phyloP scores from a whole-genome alignment of 345 rosid species.

The Cochlearia excelsa region DNA sequence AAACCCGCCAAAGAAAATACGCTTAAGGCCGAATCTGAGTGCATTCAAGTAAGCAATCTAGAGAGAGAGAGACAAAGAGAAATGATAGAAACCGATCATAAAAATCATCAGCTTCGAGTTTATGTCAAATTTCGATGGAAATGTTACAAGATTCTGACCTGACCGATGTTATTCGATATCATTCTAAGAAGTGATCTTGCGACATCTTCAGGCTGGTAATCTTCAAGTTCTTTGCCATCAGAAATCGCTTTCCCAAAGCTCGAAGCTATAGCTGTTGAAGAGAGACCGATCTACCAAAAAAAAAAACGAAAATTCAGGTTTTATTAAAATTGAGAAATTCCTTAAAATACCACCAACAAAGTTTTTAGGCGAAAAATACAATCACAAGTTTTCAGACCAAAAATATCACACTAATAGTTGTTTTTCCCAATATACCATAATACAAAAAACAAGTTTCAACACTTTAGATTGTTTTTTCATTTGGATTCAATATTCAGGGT shows the following conservation, averaged over 20 bases:
- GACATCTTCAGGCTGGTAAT: conserved; percentile 69
- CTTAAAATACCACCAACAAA: too few species aligned
- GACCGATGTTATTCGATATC: conserved; percentile 85
- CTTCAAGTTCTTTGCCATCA: conserved; percentile 64
- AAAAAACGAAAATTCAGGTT: neutral
- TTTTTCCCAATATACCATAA: too few species aligned
- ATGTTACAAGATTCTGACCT: conserved; percentile 44
- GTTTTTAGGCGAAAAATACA: too few species aligned
- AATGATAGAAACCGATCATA: neutral
- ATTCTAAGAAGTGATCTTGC: conserved; percentile 73
- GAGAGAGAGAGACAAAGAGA: neutral
- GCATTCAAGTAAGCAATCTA: conserved; percentile 84
- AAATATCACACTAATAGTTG: too few species aligned
- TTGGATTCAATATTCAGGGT: too few species aligned
- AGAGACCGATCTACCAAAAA: conserved; percentile 62
- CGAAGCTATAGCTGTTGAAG: conserved; percentile 73
- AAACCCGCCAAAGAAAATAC: conserved; percentile 77
- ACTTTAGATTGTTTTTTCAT: too few species aligned
- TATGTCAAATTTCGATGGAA: neutral
- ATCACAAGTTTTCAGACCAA: too few species aligned
- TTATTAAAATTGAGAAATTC: neutral
- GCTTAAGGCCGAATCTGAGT: conserved; percentile 75
- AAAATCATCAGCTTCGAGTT: neutral
- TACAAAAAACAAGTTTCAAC: too few species aligned
- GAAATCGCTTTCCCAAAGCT: conserved; percentile 86